These are phyloP conservation scores for Phytophthora hybrid DNA, from an alignment of 352 stramenopile genomes.

Conservation along the genomic window DNA sequence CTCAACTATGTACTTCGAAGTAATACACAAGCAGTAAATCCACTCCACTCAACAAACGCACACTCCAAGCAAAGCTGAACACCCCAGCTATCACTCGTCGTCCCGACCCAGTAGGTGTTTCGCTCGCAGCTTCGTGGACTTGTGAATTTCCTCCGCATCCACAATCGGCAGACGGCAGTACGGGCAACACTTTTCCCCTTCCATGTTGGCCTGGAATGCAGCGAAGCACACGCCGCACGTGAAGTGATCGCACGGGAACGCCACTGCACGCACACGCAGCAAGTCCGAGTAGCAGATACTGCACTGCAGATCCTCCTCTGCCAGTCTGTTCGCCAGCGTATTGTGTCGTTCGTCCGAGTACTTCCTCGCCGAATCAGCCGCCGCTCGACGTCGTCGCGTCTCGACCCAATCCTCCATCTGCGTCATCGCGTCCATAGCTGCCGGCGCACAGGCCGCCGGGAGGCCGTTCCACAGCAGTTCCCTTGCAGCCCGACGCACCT, in stretches of 20 bases:
- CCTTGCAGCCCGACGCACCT: constrained; percentile 38
- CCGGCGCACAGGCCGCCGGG: constrained; percentile 31
- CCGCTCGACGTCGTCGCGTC: constrained; percentile 39
- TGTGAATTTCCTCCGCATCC: constrained; percentile 53
- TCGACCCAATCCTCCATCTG: constrained; percentile 64
- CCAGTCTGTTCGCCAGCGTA: constrained; percentile 55
- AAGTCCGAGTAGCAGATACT: constrained; percentile 80
- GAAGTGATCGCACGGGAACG: constrained; percentile 75
- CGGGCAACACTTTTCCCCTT: constrained; percentile 70
- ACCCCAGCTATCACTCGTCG: constrained; percentile 14
- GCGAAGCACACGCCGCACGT: constrained; percentile 66
- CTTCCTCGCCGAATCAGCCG: constrained; percentile 43
- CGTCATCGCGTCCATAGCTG: constrained; percentile 48
- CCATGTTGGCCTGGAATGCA: constrained; percentile 53
- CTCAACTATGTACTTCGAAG: constrained; percentile 23
- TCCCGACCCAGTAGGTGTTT: constrained; percentile 45
- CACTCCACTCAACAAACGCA: constrained; percentile 1
- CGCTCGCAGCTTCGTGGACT: constrained; percentile 55
- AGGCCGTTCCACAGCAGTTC: constrained; percentile 57
- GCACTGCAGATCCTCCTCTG: constrained; percentile 75
- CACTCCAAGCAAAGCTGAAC: background rate
- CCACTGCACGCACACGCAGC: constrained; percentile 58
- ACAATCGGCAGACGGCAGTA: constrained; percentile 62
- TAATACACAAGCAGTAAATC: constrained; percentile 24
- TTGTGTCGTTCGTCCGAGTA: constrained; percentile 65